phyloP scores from a whole-genome alignment of 441 rosid species.

The Jatropha multifida region DNA sequence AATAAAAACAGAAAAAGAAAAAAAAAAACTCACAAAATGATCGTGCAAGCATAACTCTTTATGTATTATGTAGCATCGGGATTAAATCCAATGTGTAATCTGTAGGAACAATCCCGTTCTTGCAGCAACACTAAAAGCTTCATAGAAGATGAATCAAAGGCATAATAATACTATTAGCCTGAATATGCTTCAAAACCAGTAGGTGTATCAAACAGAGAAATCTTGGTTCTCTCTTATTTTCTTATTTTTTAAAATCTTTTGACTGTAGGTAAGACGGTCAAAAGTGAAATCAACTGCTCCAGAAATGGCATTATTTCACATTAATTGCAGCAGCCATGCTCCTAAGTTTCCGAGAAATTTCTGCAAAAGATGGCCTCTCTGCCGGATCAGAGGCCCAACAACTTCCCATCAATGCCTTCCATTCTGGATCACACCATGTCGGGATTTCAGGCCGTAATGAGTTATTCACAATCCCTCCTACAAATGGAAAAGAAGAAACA shows the following conservation, averaged over 20 bases:
- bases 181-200: slow-evolving; percentile 24
- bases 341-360: slow-evolving; percentile 80
- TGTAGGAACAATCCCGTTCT: slow-evolving; percentile 21
- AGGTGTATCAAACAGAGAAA: slow-evolving; percentile 23
- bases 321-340: slow-evolving; percentile 93
- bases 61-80: slow-evolving; percentile 20
- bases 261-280: slow-evolving; percentile 9
- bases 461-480: slow-evolving; percentile 98
- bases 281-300: slow-evolving; percentile 22
- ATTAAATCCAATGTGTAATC: slow-evolving; percentile 12
- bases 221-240: slow-evolving; percentile 6
- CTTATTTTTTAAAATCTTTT: slow-evolving; percentile 4
- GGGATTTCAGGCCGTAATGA: slow-evolving; percentile 92
- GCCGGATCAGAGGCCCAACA: slow-evolving; percentile 88
- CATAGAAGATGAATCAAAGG: slow-evolving; percentile 20
- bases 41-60: slow-evolving; percentile 21
- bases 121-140: slow-evolving; percentile 23
- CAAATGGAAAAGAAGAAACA: slow-evolving; percentile 14
- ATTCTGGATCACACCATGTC: slow-evolving; percentile 98
- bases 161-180: slow-evolving; percentile 34
- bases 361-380: slow-evolving; percentile 83
- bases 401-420: slow-evolving; percentile 92
- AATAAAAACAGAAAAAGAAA: not conserved
- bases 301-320: slow-evolving; percentile 46
- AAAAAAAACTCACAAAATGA: slow-evolving; percentile 32